phyloP scores from a whole-genome alignment of 345 rosid species.

The Heritiera fomes region DNA sequence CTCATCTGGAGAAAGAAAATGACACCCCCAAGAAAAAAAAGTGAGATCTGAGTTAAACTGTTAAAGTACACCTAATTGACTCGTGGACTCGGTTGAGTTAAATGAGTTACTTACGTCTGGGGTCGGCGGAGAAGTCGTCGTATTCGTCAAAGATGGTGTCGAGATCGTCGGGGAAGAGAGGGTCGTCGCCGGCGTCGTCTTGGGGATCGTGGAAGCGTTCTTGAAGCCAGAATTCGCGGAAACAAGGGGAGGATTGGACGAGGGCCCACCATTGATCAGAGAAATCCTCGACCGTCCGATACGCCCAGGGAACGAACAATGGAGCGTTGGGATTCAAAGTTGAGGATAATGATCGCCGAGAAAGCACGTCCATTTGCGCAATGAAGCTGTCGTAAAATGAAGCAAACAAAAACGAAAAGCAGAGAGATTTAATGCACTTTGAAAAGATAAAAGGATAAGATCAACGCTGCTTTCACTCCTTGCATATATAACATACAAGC shows the following conservation, averaged over 20 bases:
- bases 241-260: constrained; percentile 59
- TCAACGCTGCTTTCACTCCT: fast-evolving
- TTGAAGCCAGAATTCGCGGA: constrained; percentile 70
- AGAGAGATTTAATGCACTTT: too few relatives aligned
- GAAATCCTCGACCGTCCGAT: constrained; percentile 66
- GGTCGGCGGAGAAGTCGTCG: constrained; percentile 21
- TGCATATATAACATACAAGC: background rate
- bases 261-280: constrained; percentile 78
- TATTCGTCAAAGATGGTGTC: constrained; percentile 36
- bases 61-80: background rate
- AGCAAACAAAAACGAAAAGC: background rate
- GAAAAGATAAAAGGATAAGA: constrained; percentile 16
- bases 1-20: background rate
- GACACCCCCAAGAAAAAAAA: too few relatives aligned
- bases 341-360: constrained; percentile 33
- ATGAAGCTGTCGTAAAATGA: background rate
- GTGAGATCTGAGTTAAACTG: background rate
- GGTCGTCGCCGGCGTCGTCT: constrained; percentile 21
- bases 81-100: background rate
- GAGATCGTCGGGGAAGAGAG: constrained; percentile 28
- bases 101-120: background rate
- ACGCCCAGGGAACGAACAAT: constrained; percentile 55
- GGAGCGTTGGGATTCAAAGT: constrained; percentile 64
- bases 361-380: constrained; percentile 40
- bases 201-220: constrained; percentile 59